phyloP scores from a whole-genome alignment of 2,329 filamentous ascomycete genomes.

The Endothia cerciana region DNA sequence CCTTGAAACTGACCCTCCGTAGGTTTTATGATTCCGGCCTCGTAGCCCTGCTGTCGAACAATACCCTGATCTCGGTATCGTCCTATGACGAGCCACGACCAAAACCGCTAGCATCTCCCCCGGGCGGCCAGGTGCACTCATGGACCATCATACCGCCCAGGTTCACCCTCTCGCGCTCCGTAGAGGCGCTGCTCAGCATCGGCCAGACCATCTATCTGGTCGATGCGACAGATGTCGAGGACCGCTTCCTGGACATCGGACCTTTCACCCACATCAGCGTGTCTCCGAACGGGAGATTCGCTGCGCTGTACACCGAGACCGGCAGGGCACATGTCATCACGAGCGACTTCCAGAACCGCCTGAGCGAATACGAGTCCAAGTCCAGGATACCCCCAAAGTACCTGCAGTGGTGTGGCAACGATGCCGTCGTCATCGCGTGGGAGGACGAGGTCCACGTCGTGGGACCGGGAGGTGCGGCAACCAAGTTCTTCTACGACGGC shows the following conservation, averaged over 20 bases:
- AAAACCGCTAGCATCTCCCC: slow-evolving; percentile 75
- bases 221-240: slow-evolving; percentile 87
- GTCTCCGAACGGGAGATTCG: slow-evolving; percentile 87
- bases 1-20: slow-evolving; percentile 14
- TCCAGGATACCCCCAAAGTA: slow-evolving; percentile 85
- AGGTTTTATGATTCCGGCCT: slow-evolving; percentile 89
- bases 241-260: slow-evolving; percentile 86
- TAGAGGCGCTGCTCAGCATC: slow-evolving; percentile 89
- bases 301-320: slow-evolving; percentile 83
- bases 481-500: slow-evolving; percentile 85
- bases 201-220: slow-evolving; percentile 82
- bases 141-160: slow-evolving; percentile 90
- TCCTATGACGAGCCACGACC: slow-evolving; percentile 91
- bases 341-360: slow-evolving; percentile 89
- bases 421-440: slow-evolving; percentile 92
- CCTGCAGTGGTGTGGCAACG: slow-evolving; percentile 94
- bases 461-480: slow-evolving; percentile 77
- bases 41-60: slow-evolving; percentile 88
- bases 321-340: slow-evolving; percentile 91
- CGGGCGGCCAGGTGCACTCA: slow-evolving; percentile 78
- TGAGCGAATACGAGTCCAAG: slow-evolving; percentile 89
- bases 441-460: slow-evolving; percentile 96
- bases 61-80: slow-evolving; percentile 82
- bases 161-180: slow-evolving; percentile 86
- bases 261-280: slow-evolving; percentile 90